Base-by-base conservation (phyloP, 2,329 filamentous ascomycete genomes). In the Tolypocladium sp. region DNA sequence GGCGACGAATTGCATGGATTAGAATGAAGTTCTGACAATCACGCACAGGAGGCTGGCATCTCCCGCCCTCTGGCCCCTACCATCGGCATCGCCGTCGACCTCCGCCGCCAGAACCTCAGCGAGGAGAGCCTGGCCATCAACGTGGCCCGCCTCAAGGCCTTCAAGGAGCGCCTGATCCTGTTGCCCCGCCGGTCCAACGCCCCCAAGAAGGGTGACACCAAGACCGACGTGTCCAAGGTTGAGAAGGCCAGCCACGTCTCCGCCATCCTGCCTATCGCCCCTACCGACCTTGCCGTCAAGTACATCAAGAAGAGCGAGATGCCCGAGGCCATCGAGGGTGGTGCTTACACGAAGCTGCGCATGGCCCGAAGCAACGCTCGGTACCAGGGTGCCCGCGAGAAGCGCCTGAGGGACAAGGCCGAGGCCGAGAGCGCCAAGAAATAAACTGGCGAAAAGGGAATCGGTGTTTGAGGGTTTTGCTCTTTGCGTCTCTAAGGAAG, bases 141-240 rank as follows among this genome's bases (percentile, higher is more conserved):
- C 82, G 93, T 99, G 72, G 90, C 90, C 79, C 94, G 94, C 76
- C 91, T 99, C 76, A 92, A 97, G 87, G 91, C 91, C 77, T 99
- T 96, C 92, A 90, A 89, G 83, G 86, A 89, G 76, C 91, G 92
- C 75, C 83, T 99, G 74, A 96, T 99, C 78, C 86, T 99, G 77
- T 97, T 99, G 86, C 94, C 94, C 76, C 91, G 92, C 85, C 92
- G 91, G 81, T 86, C 86, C 77, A 92, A 92, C 81, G 87, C 94
- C 82, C 86, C 88, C 82, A 97, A 96, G 91, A 89, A 89, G 77
- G 90, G 90, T 78, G 91, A 96, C 81, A 88, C 88, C 78, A 90
- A 90, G 76, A 90, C 93, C 87, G 87, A 94, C 80, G 73, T 82
- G 68, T 78, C 77, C 75, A 88, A 87, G 71, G 85, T 85, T 76